Evolutionary conservation across 257 asterid species (phyloP), one percentile per base, ranked within the genome.

Genomic region (Salvia hispanica): DNA sequence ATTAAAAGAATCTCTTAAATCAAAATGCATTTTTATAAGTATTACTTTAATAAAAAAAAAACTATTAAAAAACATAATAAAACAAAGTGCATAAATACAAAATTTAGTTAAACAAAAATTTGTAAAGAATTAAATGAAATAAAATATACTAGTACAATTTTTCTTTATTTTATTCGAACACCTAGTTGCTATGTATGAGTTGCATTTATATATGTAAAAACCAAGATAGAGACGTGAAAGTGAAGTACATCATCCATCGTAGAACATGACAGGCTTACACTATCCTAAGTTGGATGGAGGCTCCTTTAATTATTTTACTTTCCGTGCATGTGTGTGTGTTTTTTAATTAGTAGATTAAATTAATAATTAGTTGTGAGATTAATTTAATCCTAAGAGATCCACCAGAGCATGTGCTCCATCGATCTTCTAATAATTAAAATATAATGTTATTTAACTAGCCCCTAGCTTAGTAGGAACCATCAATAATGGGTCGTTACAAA

Each of bases 381-480:
- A 76, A 37, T 48, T 64, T 67, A 70, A 71, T 64, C 42, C 50
- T 16, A 15, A 66, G 61, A 79, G 77, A 77, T 80, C 78, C 82
- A 77, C 72, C 77, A 71, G 31, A 66, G 84, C 89, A 88, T 88
- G 89, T 84, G 93, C 88, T 70, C 58, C 61, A 73, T 72, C 72
- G 45, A 78, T 64, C 51, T 70, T 71, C 68, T 66, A 43, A 78
- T 70, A 73, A 79, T 75, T 70, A 39, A 60, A 76, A 78, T 72
- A 9, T 48, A 48, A 25, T 66, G 12, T 21, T 15, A 47, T 9
- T 64, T 59, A 70, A 65, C 62, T 34, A 74, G 15, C 51, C 6
- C 14, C 42, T 76, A 77, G 76, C 57, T 47, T 70, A 71, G 76
- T 63, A 74, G 78, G 66, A 72, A 56, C 76, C 74, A 81, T 70